A percentile compares a stretch with the other conserved stretches of the same genome.
phyloP scores from a whole-genome alignment of 495 filamentous ascomycete genomes.

The Trichoderma reesei region DNA sequence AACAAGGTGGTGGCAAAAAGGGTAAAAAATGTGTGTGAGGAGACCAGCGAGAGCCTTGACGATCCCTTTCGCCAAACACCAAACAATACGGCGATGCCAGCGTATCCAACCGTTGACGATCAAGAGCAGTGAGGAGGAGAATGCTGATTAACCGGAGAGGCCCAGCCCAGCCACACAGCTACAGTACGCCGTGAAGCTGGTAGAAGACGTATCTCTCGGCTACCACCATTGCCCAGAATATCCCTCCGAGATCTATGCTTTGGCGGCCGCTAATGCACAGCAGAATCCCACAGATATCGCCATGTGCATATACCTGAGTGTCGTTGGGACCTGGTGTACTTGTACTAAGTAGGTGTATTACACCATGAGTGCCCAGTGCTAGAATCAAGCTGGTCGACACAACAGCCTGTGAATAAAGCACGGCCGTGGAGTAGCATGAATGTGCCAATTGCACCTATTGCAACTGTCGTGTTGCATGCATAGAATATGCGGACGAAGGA shows the following conservation, averaged over 20 bases:
- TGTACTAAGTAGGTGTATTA: not conserved
- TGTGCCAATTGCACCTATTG: not conserved
- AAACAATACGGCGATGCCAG: not conserved
- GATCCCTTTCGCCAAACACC: not conserved
- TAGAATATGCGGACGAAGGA: not conserved
- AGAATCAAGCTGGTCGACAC: too few relatives aligned
- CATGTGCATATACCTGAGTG: slow-evolving; percentile 1
- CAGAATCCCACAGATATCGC: slow-evolving; percentile 5
- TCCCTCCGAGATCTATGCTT: slow-evolving; percentile 29
- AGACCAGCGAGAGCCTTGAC: not conserved
- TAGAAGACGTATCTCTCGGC: slow-evolving; percentile 9
- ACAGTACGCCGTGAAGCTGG: slow-evolving; percentile 16
- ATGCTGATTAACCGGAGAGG: not conserved
- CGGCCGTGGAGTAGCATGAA: too few relatives aligned
- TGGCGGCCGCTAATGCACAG: slow-evolving; percentile 47
- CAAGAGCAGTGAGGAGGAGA: not conserved
- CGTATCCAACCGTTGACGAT: not conserved
- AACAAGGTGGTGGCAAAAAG: not conserved
- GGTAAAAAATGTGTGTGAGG: not conserved
- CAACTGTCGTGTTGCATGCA: not conserved
- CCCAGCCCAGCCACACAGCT: not conserved
- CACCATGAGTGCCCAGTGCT: not conserved
- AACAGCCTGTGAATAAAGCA: too few relatives aligned
- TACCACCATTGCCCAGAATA: slow-evolving; percentile 13
- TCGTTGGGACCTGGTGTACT: not conserved